phyloP scores from a whole-genome alignment of 768 basidiomycete species.

The Lentinula detonsa region DNA sequence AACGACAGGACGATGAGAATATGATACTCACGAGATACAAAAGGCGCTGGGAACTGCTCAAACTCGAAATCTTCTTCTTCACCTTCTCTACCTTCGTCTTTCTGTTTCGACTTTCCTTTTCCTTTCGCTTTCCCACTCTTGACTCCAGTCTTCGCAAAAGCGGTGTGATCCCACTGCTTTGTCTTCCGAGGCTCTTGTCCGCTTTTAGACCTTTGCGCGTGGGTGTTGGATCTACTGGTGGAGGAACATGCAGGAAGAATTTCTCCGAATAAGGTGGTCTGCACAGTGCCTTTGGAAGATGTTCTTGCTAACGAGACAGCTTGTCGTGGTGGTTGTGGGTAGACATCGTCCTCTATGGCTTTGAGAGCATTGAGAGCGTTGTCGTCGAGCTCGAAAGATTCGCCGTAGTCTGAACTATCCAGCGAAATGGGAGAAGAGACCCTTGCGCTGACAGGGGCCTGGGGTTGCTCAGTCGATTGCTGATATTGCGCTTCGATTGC shows the following conservation, averaged over 20 bases:
- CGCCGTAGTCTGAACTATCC: slow-evolving; percentile 19
- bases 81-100: slow-evolving; percentile 40
- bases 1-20: background rate
- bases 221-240: slow-evolving; percentile 25
- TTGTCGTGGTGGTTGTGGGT: slow-evolving; percentile 31
- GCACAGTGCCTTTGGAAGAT: slow-evolving; percentile 35
- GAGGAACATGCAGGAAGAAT: slow-evolving; percentile 31
- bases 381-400: slow-evolving; percentile 49
- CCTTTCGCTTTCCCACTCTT: slow-evolving; percentile 48
- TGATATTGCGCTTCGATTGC: slow-evolving; percentile 60
- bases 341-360: slow-evolving; percentile 41
- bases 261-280: slow-evolving; percentile 68
- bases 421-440: slow-evolving; percentile 12
- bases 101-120: slow-evolving; percentile 35
- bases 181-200: slow-evolving; percentile 44
- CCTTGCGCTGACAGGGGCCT: slow-evolving; percentile 10
- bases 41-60: slow-evolving; percentile 82
- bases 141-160: slow-evolving; percentile 76
- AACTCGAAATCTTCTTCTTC: slow-evolving; percentile 62
- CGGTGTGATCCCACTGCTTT: slow-evolving; percentile 91
- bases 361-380: slow-evolving; percentile 55
- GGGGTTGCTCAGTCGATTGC: slow-evolving; percentile 13
- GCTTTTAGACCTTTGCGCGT: slow-evolving; percentile 22
- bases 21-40: slow-evolving; percentile 50
- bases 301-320: slow-evolving; percentile 31